These are phyloP conservation scores for Pleomassaria siparia DNA, from an alignment of 2,329 filamentous ascomycete species.

Conservation along the genomic window DNA sequence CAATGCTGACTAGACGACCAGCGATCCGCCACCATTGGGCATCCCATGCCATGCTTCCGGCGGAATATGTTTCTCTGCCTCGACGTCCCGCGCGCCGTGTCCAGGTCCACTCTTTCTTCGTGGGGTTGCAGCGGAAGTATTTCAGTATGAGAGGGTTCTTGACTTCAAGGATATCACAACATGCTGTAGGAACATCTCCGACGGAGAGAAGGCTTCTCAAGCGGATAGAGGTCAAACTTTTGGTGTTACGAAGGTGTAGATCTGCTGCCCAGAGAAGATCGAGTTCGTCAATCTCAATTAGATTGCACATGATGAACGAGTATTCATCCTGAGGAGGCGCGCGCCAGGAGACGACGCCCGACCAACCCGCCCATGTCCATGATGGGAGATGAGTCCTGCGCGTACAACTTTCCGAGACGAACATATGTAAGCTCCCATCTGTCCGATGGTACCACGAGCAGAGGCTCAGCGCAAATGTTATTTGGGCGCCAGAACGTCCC, in stretches of 20 bases:
- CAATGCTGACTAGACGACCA: constrained; percentile 6
- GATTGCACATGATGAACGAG: constrained; percentile 10
- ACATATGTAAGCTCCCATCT: constrained; percentile 6
- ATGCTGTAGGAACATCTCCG: neutral
- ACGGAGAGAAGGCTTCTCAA: neutral
- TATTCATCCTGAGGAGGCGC: constrained; percentile 11
- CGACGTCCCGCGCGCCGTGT: constrained; percentile 1
- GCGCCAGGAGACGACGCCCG: constrained; percentile 14
- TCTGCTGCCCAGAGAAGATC: constrained; percentile 14
- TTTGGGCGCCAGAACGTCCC: constrained; percentile 2
- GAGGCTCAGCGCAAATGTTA: constrained; percentile 13
- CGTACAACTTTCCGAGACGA: constrained; percentile 7
- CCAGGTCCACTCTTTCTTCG: constrained; percentile 3
- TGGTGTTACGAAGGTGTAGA: constrained; percentile 6
- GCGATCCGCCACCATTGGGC: constrained; percentile 10
- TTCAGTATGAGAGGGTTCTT: constrained; percentile 6
- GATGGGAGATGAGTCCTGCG: constrained; percentile 8
- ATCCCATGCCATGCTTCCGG: constrained; percentile 3
- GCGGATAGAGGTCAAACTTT: neutral
- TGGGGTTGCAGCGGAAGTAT: constrained; percentile 1
- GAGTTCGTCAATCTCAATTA: constrained; percentile 6
- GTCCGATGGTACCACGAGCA: constrained; percentile 14
- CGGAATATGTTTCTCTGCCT: constrained; percentile 4
- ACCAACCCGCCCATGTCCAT: constrained; percentile 18
- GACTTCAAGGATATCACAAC: constrained; percentile 1